phyloP scores from a whole-genome alignment of 2,329 filamentous ascomycete genomes.

The Verticillium nonalfalfae region DNA sequence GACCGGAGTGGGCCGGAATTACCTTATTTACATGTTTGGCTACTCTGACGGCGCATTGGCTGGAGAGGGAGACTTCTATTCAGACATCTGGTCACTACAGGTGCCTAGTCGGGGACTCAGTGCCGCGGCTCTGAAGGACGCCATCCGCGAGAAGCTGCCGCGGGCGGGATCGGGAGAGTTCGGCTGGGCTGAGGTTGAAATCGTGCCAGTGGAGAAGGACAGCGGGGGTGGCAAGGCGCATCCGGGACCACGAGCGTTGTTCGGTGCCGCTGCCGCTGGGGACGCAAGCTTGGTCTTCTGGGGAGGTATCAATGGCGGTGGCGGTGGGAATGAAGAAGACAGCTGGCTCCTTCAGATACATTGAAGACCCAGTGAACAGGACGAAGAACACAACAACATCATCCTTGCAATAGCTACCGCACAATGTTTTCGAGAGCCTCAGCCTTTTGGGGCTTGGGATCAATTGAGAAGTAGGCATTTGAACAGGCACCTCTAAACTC shows the following conservation, averaged over 20 bases:
- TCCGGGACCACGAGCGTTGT: conserved; percentile 31
- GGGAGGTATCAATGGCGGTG: too few species aligned
- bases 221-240: conserved; percentile 33
- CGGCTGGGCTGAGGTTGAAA: conserved; percentile 43
- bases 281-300: conserved; percentile 33
- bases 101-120: conserved; percentile 37
- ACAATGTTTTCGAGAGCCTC: too few species aligned
- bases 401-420: too few species aligned
- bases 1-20: conserved; percentile 45
- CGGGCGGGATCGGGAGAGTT: conserved; percentile 36
- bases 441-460: too few species aligned
- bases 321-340: too few species aligned
- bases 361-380: too few species aligned
- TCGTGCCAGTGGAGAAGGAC: conserved; percentile 34
- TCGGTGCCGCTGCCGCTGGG: conserved; percentile 30
- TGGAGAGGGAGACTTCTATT: conserved; percentile 16
- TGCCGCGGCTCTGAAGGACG: conserved; percentile 43
- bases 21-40: conserved; percentile 44
- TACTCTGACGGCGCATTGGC: conserved; percentile 11
- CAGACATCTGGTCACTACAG: conserved; percentile 48
- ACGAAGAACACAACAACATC: too few species aligned
- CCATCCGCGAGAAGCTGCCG: conserved; percentile 34
- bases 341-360: too few species aligned
- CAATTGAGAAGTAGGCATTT: too few species aligned
- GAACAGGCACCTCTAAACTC: too few species aligned